Evolutionary conservation across 352 stramenopile genomes (phyloP).

Genomic region (Pythium myriotylum): DNA sequence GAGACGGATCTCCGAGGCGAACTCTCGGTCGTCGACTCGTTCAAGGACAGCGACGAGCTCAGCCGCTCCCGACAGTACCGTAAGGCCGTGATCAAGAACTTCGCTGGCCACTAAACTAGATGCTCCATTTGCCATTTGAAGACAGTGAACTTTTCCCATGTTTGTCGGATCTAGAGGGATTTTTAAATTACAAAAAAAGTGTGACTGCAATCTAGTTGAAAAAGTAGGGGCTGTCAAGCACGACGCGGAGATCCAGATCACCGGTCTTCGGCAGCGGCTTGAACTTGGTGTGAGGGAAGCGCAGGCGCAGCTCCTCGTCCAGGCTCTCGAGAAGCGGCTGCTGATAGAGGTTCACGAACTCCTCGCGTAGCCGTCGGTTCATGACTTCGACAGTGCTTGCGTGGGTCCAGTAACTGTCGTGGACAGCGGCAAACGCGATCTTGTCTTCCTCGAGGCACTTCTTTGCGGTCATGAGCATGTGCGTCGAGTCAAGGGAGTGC

Average conservation of each 20-base stretch:
- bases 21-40: constrained; percentile 72
- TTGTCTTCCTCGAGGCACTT: constrained; percentile 93
- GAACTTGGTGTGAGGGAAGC: constrained; percentile 96
- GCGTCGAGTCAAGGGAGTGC: constrained; percentile 99
- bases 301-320: constrained; percentile 89
- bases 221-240: constrained; percentile 97
- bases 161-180: neutral
- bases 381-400: constrained; percentile 94
- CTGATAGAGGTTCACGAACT: constrained; percentile 98
- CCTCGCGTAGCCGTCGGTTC: constrained; percentile 91
- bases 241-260: constrained; percentile 93
- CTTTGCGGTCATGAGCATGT: constrained; percentile 99
- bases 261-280: constrained; percentile 92
- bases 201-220: constrained; percentile 92
- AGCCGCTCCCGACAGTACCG: constrained; percentile 61
- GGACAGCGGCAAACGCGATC: constrained; percentile 96
- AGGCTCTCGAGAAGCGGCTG: constrained; percentile 96
- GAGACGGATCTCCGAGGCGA: constrained; percentile 83
- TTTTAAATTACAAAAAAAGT: constrained; percentile 33
- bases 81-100: constrained; percentile 79
- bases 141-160: constrained; percentile 1
- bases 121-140: neutral
- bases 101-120: constrained; percentile 56
- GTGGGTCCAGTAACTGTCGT: constrained; percentile 99
- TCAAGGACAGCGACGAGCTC: constrained; percentile 66